Percentiles rank a stretch among this genome's conserved stretches.
These are phyloP conservation scores for Lithospermum erythrorhizon DNA, from an alignment of 257 asterid species.

Conservation along the genomic window DNA sequence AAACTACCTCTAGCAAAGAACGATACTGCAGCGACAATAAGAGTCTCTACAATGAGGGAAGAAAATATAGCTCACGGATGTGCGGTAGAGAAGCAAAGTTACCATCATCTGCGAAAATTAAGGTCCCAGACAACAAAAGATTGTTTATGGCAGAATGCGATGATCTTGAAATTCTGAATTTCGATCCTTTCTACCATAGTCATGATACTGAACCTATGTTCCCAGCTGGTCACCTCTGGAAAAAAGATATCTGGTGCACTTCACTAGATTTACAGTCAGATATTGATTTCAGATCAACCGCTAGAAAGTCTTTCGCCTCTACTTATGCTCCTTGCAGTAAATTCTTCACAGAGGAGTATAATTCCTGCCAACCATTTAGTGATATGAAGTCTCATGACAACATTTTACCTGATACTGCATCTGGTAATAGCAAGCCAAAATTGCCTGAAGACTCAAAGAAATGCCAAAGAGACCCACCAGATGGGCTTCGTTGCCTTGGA, in stretches of 20 bases:
- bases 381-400: neutral
- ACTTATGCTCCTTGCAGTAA: slow-evolving; percentile 11
- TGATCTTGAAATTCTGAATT: slow-evolving; percentile 4
- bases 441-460: slow-evolving; percentile 1
- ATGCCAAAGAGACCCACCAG: neutral
- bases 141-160: slow-evolving; percentile 7
- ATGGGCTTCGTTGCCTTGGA: neutral
- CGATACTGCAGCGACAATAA: slow-evolving; percentile 4
- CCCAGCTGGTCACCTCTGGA: slow-evolving; percentile 13
- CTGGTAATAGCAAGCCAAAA: slow-evolving; percentile 10
- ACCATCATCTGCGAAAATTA: slow-evolving; percentile 6
- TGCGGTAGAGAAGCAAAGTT: slow-evolving; percentile 8
- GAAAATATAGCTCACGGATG: slow-evolving; percentile 1
- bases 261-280: slow-evolving; percentile 3
- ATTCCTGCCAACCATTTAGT: slow-evolving; percentile 8
- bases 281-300: neutral
- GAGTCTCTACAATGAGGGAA: neutral
- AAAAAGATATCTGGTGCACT: slow-evolving; percentile 12
- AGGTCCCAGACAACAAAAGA: slow-evolving; percentile 9
- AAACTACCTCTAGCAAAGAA: slow-evolving; percentile 9
- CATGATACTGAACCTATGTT: slow-evolving; percentile 7
- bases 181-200: slow-evolving; percentile 5
- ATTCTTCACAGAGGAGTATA: slow-evolving; percentile 4
- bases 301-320: slow-evolving; percentile 11
- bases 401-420: slow-evolving; percentile 6